Evolutionary conservation across 345 rosid species (phyloP), one percentile per base, ranked within the genome.

Genomic region (Gossypium turneri): DNA sequence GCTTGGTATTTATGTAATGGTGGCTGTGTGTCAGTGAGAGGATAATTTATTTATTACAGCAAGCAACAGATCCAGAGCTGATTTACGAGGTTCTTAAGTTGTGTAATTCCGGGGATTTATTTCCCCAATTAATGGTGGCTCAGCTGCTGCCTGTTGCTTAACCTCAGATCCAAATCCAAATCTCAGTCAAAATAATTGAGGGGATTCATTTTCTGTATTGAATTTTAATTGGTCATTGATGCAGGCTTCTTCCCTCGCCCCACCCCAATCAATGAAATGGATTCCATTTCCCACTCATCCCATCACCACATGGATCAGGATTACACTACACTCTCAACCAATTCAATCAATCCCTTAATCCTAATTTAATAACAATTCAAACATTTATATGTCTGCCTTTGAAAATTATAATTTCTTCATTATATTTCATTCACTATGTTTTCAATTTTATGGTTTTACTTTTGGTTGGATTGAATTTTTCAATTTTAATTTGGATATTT

Each of bases 121-220:
- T 19, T 56, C 12, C 55, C 55, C 55, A 7, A 12, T 72, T 13
- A 73, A 57, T 56, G n/a, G 19, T 59, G 57, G 17, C 50, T 53
- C 43, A 2, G 55, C 9, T 52, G 22, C 72, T 4, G 64, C 12
- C 1, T 15, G 38, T 29, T 29, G 38, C 38, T 4, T 29, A 29
- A 29, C 43, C 57, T 59, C 25, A 43, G 73, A 52, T 52, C 61
- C 61, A 73, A 59, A 59, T 45, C 57, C 43, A 45, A 45, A 47
- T 45, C 67, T 71, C 38, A 71, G 51, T 71, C 62, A 34, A 34
- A 72, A 72, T 58, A 72, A 22, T 72, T 57, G 43, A 10, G n/a
- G 34, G 64, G 63, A 58, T n/a, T 59, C 16, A 15, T 25, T 59
- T 73, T 72, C 47, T 45, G 16, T 20, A 41, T 56, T 55, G 29